A percentile compares a stretch with the other conserved stretches of the same genome.
phyloP scores from a whole-genome alignment of 257 asterid genomes.

The Nicotiana benthamiana region DNA sequence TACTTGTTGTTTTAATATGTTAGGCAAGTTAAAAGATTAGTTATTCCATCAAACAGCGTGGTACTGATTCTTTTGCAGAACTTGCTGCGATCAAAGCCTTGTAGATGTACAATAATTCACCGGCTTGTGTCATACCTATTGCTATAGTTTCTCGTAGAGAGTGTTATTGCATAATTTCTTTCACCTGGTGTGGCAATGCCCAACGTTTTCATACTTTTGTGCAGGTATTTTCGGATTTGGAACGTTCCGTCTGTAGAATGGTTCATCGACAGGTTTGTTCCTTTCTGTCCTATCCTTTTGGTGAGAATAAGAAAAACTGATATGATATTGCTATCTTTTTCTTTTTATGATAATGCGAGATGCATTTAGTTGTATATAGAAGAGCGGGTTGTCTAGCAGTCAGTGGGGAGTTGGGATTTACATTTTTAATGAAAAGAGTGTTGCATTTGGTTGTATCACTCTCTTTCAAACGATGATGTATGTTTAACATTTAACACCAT shows the following conservation, averaged over 20 bases:
- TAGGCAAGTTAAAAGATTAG: background rate
- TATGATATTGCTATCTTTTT: slow-evolving; percentile 1
- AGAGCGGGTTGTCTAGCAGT: slow-evolving; percentile 1
- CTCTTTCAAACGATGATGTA: background rate
- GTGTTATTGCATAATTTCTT: background rate
- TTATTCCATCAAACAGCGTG: background rate
- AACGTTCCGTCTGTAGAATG: slow-evolving; percentile 98
- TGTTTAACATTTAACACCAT: background rate
- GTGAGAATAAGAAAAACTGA: background rate
- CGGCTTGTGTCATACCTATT: background rate
- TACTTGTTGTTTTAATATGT: background rate
- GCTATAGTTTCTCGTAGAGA: background rate
- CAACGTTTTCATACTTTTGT: background rate
- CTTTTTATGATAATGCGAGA: background rate
- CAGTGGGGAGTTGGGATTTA: background rate
- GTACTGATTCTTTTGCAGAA: background rate
- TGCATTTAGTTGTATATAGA: background rate
- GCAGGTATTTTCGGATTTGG: slow-evolving; percentile 98
- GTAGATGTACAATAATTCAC: background rate
- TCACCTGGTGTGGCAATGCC: background rate
- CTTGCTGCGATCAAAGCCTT: slow-evolving; percentile 1
- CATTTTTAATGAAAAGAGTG: background rate
- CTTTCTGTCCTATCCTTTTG: slow-evolving; percentile 9
- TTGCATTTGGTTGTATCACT: background rate
- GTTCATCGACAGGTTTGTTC: slow-evolving; percentile 84